These are phyloP conservation scores for Codiaeum variegatum DNA, from an alignment of 441 rosid species.

Conservation along the genomic window DNA sequence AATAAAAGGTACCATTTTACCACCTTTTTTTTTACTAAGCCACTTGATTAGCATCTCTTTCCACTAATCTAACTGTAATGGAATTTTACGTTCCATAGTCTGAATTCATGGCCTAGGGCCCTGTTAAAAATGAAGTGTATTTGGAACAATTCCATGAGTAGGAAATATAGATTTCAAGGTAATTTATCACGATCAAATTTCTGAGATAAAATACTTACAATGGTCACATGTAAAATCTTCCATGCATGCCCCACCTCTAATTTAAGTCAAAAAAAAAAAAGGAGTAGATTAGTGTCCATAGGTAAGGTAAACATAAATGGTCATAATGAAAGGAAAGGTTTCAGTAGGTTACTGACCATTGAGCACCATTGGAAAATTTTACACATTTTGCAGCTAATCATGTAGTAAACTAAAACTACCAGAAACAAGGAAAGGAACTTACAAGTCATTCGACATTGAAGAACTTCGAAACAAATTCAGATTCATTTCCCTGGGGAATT, in stretches of 20 bases:
- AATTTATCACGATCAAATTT: not conserved
- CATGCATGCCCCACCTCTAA: constrained; percentile 30
- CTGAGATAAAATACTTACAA: constrained; percentile 27
- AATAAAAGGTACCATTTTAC: too few species aligned
- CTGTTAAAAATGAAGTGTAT: not conserved
- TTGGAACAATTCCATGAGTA: not conserved
- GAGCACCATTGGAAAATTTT: not conserved
- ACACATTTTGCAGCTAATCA: not conserved
- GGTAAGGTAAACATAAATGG: not conserved
- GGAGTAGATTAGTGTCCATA: not conserved
- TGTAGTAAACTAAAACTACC: not conserved
- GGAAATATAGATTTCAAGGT: not conserved
- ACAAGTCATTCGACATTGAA: constrained; percentile 22
- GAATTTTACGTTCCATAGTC: not conserved
- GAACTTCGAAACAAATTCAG: constrained; percentile 33
- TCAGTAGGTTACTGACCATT: not conserved
- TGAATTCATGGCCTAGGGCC: not conserved
- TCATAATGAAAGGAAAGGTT: too few species aligned
- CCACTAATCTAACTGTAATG: not conserved
- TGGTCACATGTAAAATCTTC: constrained; percentile 24
- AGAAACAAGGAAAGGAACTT: constrained; percentile 20
- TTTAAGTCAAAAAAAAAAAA: constrained; percentile 2
- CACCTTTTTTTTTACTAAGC: too few species aligned
- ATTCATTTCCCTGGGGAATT: constrained; percentile 23
- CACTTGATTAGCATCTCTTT: too few species aligned